These are phyloP conservation scores for Calonectria hongkongensis DNA, from an alignment of 2,329 filamentous ascomycete species.

Conservation along the genomic window DNA sequence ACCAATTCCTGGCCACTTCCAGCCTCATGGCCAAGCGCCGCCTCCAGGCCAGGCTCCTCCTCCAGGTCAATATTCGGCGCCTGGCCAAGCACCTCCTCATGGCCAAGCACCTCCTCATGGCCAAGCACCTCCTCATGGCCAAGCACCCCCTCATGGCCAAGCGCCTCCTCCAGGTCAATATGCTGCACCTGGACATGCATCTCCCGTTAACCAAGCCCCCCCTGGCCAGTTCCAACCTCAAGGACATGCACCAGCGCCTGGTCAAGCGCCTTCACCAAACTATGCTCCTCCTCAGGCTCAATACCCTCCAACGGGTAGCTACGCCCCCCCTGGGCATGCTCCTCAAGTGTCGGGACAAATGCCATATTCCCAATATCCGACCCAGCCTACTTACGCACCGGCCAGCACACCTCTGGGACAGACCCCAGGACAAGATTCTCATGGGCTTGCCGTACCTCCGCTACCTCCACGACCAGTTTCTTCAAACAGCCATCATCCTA, in stretches of 20 bases:
- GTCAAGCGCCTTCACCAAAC: slow-evolving; percentile 2
- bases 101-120: slow-evolving; percentile 1
- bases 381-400: slow-evolving; percentile 50
- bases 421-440: slow-evolving; percentile 38
- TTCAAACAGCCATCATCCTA: slow-evolving; percentile 43
- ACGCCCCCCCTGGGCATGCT: slow-evolving; percentile 30
- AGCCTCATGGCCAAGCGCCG: slow-evolving; percentile 32
- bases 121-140: background rate
- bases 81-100: slow-evolving; percentile 1
- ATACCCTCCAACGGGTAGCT: slow-evolving; percentile 2
- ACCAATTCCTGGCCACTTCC: background rate
- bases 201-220: background rate
- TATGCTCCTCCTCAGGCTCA: slow-evolving; percentile 19
- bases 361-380: slow-evolving; percentile 44
- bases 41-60: background rate
- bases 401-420: slow-evolving; percentile 31
- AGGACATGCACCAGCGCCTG: slow-evolving; percentile 13
- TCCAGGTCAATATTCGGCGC: background rate
- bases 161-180: background rate
- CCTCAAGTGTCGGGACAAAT: slow-evolving; percentile 38
- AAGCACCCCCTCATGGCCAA: slow-evolving; percentile 19
- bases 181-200: slow-evolving; percentile 1
- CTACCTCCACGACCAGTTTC: slow-evolving; percentile 55
- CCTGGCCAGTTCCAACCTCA: slow-evolving; percentile 7
- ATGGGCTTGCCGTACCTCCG: slow-evolving; percentile 49